Base-by-base conservation (phyloP, 805 yeast genomes). In the Cyberlindnera mycetangii region DNA sequence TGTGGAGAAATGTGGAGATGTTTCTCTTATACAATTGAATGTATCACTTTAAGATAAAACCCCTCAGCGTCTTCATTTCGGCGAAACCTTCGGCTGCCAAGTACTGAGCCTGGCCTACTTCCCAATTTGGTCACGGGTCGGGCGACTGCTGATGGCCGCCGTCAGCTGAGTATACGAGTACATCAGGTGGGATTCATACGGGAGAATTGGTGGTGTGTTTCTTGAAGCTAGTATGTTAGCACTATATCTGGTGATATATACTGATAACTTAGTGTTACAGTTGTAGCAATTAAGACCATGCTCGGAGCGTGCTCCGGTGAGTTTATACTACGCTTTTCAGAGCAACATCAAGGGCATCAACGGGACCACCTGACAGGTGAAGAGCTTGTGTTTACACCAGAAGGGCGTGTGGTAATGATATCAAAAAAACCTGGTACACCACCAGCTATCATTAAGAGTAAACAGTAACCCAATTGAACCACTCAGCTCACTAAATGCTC, bases 91-190 rank as follows among this genome's bases (percentile, higher is more conserved):
- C 14, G 28, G 28, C 28, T 25, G 28, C 28, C 28, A 12, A 25
- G 28, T n/a, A n/a, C 28, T 30, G 33, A 6, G 32, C 15, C 14
- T 11, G 32, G 14, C 14, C 14, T 10, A 14, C 14, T 28, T 10
- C 28, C 28, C 12, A 25, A 7, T 25, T 4, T 5, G 28, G 28
- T 25, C 28, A 25, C 28, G 28, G 28, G n/a, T 5, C 28, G 33
- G 18, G 16, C 33, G 33, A 30, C 33, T 30, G 33, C 19, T 30
- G 33, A 30, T 30, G 33, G 33, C 33, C 33, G 16, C 33, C 33
- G 19, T 30, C 33, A 30, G 33, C 33, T 30, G 33, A 30, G 33
- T 30, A 12, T n/a, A 25, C 5, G 14, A 4, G 14, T 10, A 7
- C 25, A 22, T 22, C 10, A 22, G 10, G 28, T n/a, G 5, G 28